Evolutionary conservation across 1,139 yeast species (phyloP).

Genomic region (Keqinozyma sinolaborantium): DNA sequence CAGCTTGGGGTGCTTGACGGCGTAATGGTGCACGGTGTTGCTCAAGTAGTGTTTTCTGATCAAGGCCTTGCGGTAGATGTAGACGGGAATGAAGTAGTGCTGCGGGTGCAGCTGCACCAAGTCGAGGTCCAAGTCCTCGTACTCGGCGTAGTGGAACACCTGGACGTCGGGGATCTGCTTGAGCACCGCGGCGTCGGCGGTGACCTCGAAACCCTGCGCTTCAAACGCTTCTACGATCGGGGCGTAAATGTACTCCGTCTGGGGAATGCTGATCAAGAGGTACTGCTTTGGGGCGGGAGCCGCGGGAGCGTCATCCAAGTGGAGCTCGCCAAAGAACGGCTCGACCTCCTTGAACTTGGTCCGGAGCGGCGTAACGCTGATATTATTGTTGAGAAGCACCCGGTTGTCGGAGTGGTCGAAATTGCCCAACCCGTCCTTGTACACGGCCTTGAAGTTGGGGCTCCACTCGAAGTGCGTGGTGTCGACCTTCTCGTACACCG

Average conservation of each 20-base stretch:
- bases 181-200: constrained; percentile 21
- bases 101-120: constrained; percentile 31
- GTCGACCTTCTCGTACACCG: constrained; percentile 39
- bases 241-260: constrained; percentile 52
- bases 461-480: constrained; percentile 62
- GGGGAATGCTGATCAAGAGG: constrained; percentile 31
- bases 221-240: constrained; percentile 47
- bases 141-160: constrained; percentile 80
- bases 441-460: constrained; percentile 76
- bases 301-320: constrained; percentile 24
- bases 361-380: constrained; percentile 78
- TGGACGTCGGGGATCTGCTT: constrained; percentile 13
- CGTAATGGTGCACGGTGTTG: constrained; percentile 70
- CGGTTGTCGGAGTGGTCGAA: constrained; percentile 55
- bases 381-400: constrained; percentile 47
- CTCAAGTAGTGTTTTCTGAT: constrained; percentile 87
- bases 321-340: constrained; percentile 57
- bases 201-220: constrained; percentile 22
- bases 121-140: constrained; percentile 85
- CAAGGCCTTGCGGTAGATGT: constrained; percentile 80
- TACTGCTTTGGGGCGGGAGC: constrained; percentile 3
- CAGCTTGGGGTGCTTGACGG: constrained; percentile 71
- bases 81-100: constrained; percentile 70
- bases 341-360: constrained; percentile 64
- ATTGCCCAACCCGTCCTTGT: constrained; percentile 53